A percentile compares a stretch with the other conserved stretches of the same genome.
Evolutionary conservation across 2,329 filamentous ascomycete genomes (phyloP).

Genomic region (Botrytis pseudocinerea): DNA sequence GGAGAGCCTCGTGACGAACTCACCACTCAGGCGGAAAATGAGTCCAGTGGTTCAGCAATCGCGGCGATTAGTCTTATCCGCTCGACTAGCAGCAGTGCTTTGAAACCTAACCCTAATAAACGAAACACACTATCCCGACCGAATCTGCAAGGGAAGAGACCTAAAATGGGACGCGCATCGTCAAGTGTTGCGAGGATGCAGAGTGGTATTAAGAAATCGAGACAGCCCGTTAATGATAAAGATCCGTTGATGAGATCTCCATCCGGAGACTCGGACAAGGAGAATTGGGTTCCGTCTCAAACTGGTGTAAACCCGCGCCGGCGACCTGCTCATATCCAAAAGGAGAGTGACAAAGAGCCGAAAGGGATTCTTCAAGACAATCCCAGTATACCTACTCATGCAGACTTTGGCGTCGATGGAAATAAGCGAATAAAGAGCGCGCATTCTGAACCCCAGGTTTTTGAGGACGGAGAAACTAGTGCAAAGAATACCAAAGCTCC

Average conservation of each 20-base stretch:
- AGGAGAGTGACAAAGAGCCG: slow-evolving; percentile 28
- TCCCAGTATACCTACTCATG: slow-evolving; percentile 33
- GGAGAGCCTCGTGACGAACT: slow-evolving; percentile 76
- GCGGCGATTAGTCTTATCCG: slow-evolving; percentile 80
- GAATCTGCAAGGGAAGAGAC: slow-evolving; percentile 53
- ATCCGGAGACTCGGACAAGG: slow-evolving; percentile 84
- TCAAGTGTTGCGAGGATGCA: slow-evolving; percentile 66
- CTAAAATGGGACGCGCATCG: slow-evolving; percentile 59
- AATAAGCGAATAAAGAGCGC: slow-evolving; percentile 33
- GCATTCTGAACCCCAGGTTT: slow-evolving; percentile 49
- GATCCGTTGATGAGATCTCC: slow-evolving; percentile 49
- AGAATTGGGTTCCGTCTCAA: slow-evolving; percentile 74
- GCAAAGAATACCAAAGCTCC: slow-evolving; percentile 21
- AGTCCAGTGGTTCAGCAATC: slow-evolving; percentile 75
- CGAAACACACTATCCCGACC: slow-evolving; percentile 55
- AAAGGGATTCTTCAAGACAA: slow-evolving; percentile 38
- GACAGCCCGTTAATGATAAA: slow-evolving; percentile 36
- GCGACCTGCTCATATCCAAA: slow-evolving; percentile 38
- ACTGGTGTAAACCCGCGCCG: slow-evolving; percentile 47
- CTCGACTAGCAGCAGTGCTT: slow-evolving; percentile 60
- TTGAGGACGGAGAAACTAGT: slow-evolving; percentile 49
- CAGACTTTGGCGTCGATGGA: slow-evolving; percentile 31
- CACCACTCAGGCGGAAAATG: slow-evolving; percentile 77
- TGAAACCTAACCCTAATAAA: slow-evolving; percentile 60
- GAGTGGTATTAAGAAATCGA: slow-evolving; percentile 40